phyloP scores from a whole-genome alignment of 768 basidiomycete species.

The Pluteus cervinus region DNA sequence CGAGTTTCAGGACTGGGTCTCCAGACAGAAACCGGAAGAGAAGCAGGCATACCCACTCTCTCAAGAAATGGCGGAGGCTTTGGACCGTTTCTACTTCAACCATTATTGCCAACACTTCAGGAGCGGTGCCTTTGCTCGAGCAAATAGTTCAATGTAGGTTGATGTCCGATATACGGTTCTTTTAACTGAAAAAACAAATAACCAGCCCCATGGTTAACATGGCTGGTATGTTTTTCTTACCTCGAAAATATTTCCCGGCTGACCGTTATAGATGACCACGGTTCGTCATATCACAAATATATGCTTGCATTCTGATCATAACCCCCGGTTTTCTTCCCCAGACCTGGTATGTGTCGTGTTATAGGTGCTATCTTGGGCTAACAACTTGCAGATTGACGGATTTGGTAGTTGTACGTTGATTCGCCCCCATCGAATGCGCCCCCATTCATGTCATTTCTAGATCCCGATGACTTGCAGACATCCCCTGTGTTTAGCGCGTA shows the following conservation, averaged over 20 bases:
- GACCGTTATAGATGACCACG: conserved; percentile 62
- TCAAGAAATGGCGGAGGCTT: conserved; percentile 63
- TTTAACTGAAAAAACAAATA: background rate
- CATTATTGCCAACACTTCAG: conserved; percentile 88
- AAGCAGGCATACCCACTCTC: conserved; percentile 60
- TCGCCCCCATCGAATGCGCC: background rate
- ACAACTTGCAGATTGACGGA: conserved; percentile 58
- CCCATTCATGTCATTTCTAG: conserved; percentile 26
- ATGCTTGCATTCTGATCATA: conserved; percentile 2
- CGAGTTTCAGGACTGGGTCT: conserved; percentile 84
- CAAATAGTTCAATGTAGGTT: conserved; percentile 85
- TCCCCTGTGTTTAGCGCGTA: conserved; percentile 60
- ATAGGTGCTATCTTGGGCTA: conserved; percentile 22
- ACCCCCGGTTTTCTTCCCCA: conserved; percentile 3
- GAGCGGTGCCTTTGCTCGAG: conserved; percentile 83
- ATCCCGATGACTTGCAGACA: conserved; percentile 74
- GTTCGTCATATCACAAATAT: conserved; percentile 34
- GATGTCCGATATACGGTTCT: conserved; percentile 5
- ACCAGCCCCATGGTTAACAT: conserved; percentile 81
- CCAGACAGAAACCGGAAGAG: conserved; percentile 44
- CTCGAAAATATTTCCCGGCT: background rate
- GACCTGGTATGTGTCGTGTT: conserved; percentile 29
- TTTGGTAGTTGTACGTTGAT: conserved; percentile 70
- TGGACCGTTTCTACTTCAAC: conserved; percentile 87
- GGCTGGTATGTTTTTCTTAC: conserved; percentile 48